Evolutionary conservation across 352 stramenopile genomes (phyloP).

Genomic region (Achlya hypogyna): DNA sequence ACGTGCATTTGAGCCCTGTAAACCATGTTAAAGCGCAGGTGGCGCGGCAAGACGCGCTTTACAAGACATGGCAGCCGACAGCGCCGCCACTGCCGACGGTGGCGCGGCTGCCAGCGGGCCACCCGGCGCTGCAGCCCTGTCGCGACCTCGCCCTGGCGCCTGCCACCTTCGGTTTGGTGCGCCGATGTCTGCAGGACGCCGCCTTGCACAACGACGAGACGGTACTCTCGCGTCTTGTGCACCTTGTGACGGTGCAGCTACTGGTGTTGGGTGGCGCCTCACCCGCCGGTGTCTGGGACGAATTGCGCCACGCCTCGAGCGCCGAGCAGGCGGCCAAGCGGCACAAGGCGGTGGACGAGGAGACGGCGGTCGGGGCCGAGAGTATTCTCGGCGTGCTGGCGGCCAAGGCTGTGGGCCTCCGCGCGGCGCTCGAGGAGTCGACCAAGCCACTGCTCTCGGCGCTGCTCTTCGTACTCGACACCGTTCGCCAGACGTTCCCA

Average conservation of each 20-base stretch:
- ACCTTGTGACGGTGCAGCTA: conserved; percentile 39
- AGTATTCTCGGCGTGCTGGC: not conserved
- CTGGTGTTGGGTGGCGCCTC: conserved; percentile 17
- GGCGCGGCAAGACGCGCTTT: conserved; percentile 65
- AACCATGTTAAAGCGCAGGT: conserved; percentile 74
- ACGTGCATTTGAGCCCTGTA: conserved; percentile 67
- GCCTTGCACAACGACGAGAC: conserved; percentile 18
- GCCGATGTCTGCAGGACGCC: conserved; percentile 55
- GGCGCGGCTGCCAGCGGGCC: conserved; percentile 38
- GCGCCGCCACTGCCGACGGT: conserved; percentile 59
- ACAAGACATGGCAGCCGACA: conserved; percentile 67
- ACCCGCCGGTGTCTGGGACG: not conserved
- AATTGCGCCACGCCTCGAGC: not conserved
- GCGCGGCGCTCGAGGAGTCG: not conserved
- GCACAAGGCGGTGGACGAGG: not conserved
- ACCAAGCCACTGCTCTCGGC: conserved; percentile 1
- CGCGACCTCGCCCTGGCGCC: conserved; percentile 57
- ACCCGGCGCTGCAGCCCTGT: conserved; percentile 41
- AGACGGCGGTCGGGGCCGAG: not conserved
- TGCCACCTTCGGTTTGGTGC: conserved; percentile 48
- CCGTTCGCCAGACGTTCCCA: conserved; percentile 23
- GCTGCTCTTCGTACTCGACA: conserved; percentile 34
- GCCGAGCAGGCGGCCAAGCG: not conserved
- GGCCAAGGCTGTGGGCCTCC: not conserved
- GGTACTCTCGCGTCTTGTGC: not conserved